Evolutionary conservation across 306 rosid species (phyloP), one percentile per base, ranked within the genome.

Genomic region (Cicer chorassanicum): DNA sequence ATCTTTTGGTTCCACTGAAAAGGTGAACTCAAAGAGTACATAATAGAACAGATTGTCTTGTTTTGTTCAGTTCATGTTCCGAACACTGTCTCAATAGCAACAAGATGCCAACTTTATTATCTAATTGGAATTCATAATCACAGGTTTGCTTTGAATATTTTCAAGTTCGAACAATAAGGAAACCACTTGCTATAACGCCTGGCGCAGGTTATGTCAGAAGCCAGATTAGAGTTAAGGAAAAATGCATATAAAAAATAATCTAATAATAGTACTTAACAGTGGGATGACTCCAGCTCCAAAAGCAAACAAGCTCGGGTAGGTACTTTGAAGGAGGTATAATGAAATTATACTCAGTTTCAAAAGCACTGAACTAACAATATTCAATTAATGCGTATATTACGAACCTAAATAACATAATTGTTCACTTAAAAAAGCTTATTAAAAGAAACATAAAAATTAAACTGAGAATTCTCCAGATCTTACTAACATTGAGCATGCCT

Each of bases 401-500:
- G 50, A 51, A 66, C 73, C 54, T 14, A 42, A 41, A 79, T 68
- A 70, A 21, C 65, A 65, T 61, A 55, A 57, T 41, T n/a, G 36
- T 29, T 29, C 5, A 29, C 36, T 4, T 29, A 19, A 69, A 51
- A 36, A 13, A 36, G 34, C 14, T 48, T 12, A 62, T 9, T 61
- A 46, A n/a, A 46, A 46, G 36, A 67, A 67, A 61, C 18, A 67
- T 57, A 44, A 78, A 45, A 36, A 41, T 64, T 56, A 67, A 70
- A 76, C 42, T 61, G 53, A 64, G 57, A 53, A 73, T 56, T 78
- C 46, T 72, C 38, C 53, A 69, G 24, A 87, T 81, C 89, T 83
- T 86, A 91, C 98, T 91, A 81, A 93, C 98, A 91, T 87, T 83
- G 97, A 88, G 75, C 94, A 93, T 61, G 98, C 98, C 85, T 93